A percentile compares a stretch with the other conserved stretches of the same genome.
Evolutionary conservation across 2,329 filamentous ascomycete species (phyloP).

Genomic region (Ophiostoma montium): DNA sequence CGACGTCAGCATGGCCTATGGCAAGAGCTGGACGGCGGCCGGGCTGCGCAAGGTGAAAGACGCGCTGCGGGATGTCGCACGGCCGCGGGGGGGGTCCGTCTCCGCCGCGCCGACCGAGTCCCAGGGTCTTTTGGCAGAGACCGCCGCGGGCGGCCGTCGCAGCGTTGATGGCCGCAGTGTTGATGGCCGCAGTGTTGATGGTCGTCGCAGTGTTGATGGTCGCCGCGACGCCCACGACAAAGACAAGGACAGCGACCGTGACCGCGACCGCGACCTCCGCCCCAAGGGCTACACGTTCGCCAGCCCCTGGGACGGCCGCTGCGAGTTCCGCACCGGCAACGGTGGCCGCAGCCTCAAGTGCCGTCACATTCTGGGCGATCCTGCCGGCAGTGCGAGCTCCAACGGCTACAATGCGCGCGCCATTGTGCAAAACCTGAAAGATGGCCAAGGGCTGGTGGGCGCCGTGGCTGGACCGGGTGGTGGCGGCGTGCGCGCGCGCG

Average conservation of each 20-base stretch:
- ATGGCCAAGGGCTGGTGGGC: slow-evolving; percentile 17
- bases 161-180: not conserved
- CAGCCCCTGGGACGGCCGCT: slow-evolving; percentile 77
- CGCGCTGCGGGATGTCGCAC: not conserved
- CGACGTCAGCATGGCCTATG: slow-evolving; percentile 44
- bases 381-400: slow-evolving; percentile 15
- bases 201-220: slow-evolving; percentile 19
- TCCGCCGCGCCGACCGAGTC: no score
- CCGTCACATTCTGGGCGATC: slow-evolving; percentile 45
- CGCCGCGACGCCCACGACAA: not conserved
- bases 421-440: slow-evolving; percentile 20
- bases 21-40: slow-evolving; percentile 32
- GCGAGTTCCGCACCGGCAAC: slow-evolving; percentile 69
- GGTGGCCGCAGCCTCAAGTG: slow-evolving; percentile 63
- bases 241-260: not conserved
- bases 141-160: slow-evolving; percentile 25
- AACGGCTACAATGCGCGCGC: slow-evolving; percentile 31
- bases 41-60: slow-evolving; percentile 42
- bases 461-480: not conserved
- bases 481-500: slow-evolving; percentile 9
- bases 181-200: slow-evolving; percentile 13
- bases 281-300: slow-evolving; percentile 61
- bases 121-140: no score
- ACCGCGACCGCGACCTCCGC: slow-evolving; percentile 22
- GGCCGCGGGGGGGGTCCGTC: slow-evolving; percentile 1